These are phyloP conservation scores for Rubroboletus satanas DNA, from an alignment of 768 basidiomycete genomes.

Conservation along the genomic window DNA sequence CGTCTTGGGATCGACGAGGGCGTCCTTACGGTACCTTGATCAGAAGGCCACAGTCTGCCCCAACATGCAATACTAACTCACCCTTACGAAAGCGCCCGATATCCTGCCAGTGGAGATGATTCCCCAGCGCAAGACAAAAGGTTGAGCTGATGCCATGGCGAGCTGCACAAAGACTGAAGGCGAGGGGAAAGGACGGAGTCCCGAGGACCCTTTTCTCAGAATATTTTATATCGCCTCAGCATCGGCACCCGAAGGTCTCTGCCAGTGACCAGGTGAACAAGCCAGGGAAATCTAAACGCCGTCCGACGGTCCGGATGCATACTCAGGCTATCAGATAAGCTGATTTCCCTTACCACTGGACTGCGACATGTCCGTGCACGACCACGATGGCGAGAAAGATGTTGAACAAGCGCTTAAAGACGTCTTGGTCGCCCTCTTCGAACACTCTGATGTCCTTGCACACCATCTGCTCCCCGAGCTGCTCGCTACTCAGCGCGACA, in stretches of 20 bases:
- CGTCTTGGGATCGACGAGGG: conserved; percentile 73
- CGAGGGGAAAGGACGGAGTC: not conserved
- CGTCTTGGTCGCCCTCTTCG: conserved; percentile 51
- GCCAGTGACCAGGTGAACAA: conserved; percentile 6
- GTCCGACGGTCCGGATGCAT: conserved; percentile 2
- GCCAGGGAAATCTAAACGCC: not conserved
- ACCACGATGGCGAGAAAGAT: not conserved
- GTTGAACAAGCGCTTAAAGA: conserved; percentile 24
- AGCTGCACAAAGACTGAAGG: not conserved
- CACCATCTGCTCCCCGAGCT: conserved; percentile 54
- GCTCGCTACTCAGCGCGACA: conserved; percentile 25
- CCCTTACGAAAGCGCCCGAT: conserved; percentile 64
- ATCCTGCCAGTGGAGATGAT: conserved; percentile 83
- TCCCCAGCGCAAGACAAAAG: conserved; percentile 68
- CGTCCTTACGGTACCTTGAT: conserved; percentile 48
- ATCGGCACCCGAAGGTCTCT: not conserved
- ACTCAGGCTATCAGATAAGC: conserved; percentile 7
- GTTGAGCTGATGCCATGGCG: conserved; percentile 26
- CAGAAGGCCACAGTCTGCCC: not conserved
- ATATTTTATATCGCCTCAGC: conserved; percentile 1
- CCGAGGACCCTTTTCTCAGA: not conserved
- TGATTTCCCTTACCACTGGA: not conserved
- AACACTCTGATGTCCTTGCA: conserved; percentile 59
- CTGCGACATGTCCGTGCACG: conserved; percentile 1
- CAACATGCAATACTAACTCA: conserved; percentile 28